Evolutionary conservation across 768 basidiomycete genomes (phyloP), one percentile per base, ranked within the genome.

Genomic region (Russula sp.): DNA sequence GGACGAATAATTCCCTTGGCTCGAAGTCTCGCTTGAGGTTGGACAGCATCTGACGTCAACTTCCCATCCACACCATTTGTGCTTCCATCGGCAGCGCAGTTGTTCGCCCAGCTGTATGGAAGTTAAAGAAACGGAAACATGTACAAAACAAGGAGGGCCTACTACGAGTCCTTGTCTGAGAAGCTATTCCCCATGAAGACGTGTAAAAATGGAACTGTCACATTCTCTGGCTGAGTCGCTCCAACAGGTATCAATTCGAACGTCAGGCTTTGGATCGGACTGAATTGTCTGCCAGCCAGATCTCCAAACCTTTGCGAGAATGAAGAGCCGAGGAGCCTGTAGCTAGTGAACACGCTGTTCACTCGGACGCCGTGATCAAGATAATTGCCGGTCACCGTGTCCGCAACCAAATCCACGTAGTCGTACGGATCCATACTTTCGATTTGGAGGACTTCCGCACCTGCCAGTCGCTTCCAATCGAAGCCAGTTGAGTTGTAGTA

Each of bases 281-380:
- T 81, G 64, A 81, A 80, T 18, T 75, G 70, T 20, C 84, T 83
- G 4, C 84, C 85, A 54, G 85, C 85, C 30, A 85, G 74, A 59
- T 79, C 79, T 26, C 80, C 86, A 53, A 87, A 72, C 14, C 82
- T 79, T 72, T 87, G 85, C 20, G 83, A 84, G 68, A 81, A 85
- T n/a, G 67, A 71, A 1, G 76, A 76, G 9, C 74, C 79, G 10
- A 68, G 64, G 42, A 76, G 71, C 28, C 84, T 75, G 69, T 87
- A 87, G 67, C 83, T 82, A n/a, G 79, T 82, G 72, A 84, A 83
- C 9, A 82, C 85, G 48, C 82, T 83, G 74, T 87, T 87, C 42
- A 86, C 80, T 34, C 86, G 80, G 51, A 87, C 79, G 26, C 82
- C 82, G 64, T 85, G 84, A 69, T 86, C 84, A 53, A 87, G 75